phyloP scores from a whole-genome alignment of 495 filamentous ascomycete species.

The Astrothelium subdiscretum region DNA sequence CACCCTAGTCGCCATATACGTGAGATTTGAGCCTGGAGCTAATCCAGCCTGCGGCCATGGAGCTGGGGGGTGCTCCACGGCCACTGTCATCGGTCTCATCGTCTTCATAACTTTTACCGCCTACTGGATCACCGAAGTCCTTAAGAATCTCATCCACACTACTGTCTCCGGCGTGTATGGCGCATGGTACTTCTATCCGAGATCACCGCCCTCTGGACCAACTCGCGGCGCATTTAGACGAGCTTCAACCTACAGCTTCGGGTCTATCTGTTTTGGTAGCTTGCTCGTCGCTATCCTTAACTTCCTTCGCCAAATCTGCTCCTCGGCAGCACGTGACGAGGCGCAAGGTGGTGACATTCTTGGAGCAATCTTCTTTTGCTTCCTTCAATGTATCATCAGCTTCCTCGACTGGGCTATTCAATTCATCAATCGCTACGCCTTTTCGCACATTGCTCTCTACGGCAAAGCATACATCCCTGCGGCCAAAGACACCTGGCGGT shows the following conservation, averaged over 20 bases:
- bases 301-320: constrained; percentile 63
- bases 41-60: constrained; percentile 56
- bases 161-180: constrained; percentile 83
- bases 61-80: constrained; percentile 58
- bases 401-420: constrained; percentile 76
- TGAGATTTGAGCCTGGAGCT: constrained; percentile 59
- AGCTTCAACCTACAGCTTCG: constrained; percentile 79
- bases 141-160: constrained; percentile 86
- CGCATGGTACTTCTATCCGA: constrained; percentile 76
- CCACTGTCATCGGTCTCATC: constrained; percentile 69
- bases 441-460: constrained; percentile 84
- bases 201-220: constrained; percentile 59
- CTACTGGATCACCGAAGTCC: constrained; percentile 85
- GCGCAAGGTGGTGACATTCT: constrained; percentile 57
- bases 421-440: constrained; percentile 75
- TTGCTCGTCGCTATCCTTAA: constrained; percentile 82
- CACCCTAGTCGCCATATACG: constrained; percentile 56
- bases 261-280: constrained; percentile 77
- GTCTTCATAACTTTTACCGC: constrained; percentile 81
- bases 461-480: constrained; percentile 75
- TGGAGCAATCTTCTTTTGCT: constrained; percentile 53
- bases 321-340: constrained; percentile 54
- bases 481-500: constrained; percentile 77
- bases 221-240: constrained; percentile 69
- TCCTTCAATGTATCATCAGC: constrained; percentile 62